Percentiles rank a stretch among this genome's conserved stretches.
These are phyloP conservation scores for Exophiala calicioides DNA, from an alignment of 2,329 filamentous ascomycete genomes.

Conservation along the genomic window DNA sequence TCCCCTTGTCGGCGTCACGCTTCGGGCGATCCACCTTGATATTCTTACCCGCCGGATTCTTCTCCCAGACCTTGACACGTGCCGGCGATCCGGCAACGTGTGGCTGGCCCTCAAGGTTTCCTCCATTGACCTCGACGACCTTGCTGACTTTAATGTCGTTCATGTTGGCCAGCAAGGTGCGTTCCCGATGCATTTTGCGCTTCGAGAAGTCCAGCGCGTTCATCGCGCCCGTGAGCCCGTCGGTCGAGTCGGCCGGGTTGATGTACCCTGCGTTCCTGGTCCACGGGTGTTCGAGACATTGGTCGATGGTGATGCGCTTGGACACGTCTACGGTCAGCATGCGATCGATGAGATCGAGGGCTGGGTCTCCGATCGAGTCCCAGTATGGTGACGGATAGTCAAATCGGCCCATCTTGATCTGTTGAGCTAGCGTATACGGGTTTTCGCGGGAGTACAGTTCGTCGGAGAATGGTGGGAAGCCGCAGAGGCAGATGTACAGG, in stretches of 20 bases:
- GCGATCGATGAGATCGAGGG: conserved; percentile 86
- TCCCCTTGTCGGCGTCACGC: conserved; percentile 6
- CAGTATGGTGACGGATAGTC: conserved; percentile 97
- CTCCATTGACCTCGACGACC: conserved; percentile 49
- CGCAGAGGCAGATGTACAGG: conserved; percentile 93
- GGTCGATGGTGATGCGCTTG: conserved; percentile 81
- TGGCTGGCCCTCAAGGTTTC: conserved; percentile 13
- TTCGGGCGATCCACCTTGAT: conserved; percentile 32
- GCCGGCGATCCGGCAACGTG: conserved; percentile 33
- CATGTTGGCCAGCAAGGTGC: conserved; percentile 79
- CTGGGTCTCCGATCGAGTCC: conserved; percentile 83
- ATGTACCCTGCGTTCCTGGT: conserved; percentile 55
- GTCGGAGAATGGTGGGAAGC: conserved; percentile 95
- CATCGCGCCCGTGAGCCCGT: conserved; percentile 86
- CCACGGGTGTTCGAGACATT: conserved; percentile 92
- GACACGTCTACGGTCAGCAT: conserved; percentile 91
- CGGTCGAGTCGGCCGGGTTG: conserved; percentile 79
- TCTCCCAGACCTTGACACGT: conserved; percentile 72
- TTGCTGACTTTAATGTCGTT: conserved; percentile 70
- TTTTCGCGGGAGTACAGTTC: conserved; percentile 80
- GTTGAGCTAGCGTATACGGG: conserved; percentile 81
- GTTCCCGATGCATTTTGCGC: conserved; percentile 75
- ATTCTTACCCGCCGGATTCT: conserved; percentile 60
- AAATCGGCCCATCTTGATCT: conserved; percentile 85
- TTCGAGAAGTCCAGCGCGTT: conserved; percentile 79